Conservation (phyloP, 768 basidiomycete species). For the Mycena rebaudengoi region DNA sequence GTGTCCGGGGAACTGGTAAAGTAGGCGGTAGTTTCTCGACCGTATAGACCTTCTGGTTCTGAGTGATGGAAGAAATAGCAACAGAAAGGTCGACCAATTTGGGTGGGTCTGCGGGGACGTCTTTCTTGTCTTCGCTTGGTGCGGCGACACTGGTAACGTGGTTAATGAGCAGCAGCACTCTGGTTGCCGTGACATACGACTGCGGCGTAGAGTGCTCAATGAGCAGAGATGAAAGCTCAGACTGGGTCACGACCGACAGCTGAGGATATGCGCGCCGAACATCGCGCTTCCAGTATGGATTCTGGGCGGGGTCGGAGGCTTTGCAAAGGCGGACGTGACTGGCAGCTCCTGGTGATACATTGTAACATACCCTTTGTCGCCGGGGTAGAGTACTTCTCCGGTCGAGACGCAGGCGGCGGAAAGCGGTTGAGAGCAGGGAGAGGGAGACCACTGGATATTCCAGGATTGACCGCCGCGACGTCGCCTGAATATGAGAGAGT, state of each 20-base stretch:
- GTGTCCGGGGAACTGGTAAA: slow-evolving; percentile 71
- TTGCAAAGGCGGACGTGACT: slow-evolving; percentile 34
- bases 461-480: slow-evolving; percentile 83
- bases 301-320: slow-evolving; percentile 89
- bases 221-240: slow-evolving; percentile 80
- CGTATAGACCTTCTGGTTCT: slow-evolving; percentile 64
- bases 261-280: slow-evolving; percentile 93
- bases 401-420: slow-evolving; percentile 88
- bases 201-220: slow-evolving; percentile 77
- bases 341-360: background rate
- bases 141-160: slow-evolving; percentile 16
- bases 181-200: slow-evolving; percentile 58
- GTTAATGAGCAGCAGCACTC: slow-evolving; percentile 1
- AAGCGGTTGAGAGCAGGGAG: slow-evolving; percentile 76
- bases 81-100: slow-evolving; percentile 69
- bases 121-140: slow-evolving; percentile 41
- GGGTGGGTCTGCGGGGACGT: slow-evolving; percentile 54
- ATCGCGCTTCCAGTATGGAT: slow-evolving; percentile 97
- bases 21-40: slow-evolving; percentile 76
- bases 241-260: slow-evolving; percentile 87
- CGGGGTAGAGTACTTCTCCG: slow-evolving; percentile 87
- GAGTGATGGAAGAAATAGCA: slow-evolving; percentile 74
- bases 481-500: slow-evolving; percentile 64
- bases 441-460: slow-evolving; percentile 91
- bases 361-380: slow-evolving; percentile 78